A percentile compares a stretch with the other conserved stretches of the same genome.
Evolutionary conservation across 768 basidiomycete genomes (phyloP).

Genomic region (Lactarius sp.): DNA sequence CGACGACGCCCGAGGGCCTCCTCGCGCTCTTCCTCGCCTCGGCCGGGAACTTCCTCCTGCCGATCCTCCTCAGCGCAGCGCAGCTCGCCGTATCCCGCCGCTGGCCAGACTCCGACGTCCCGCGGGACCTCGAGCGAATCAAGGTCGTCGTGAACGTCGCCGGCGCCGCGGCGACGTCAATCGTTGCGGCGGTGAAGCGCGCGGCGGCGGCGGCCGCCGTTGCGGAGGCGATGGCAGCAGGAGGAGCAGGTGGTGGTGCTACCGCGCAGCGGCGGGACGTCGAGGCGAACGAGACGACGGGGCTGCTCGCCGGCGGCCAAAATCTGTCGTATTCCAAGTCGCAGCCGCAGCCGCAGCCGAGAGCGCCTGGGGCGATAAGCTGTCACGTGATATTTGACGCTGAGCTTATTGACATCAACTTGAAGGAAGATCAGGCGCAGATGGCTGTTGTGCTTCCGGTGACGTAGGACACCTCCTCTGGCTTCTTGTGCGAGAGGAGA

Average conservation of each 20-base stretch:
- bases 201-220: background rate
- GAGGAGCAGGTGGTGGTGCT: background rate
- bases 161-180: conserved; percentile 5
- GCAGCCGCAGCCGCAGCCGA: too few relatives aligned
- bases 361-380: too few relatives aligned
- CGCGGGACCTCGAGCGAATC: conserved; percentile 12
- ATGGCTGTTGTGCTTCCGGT: background rate
- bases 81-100: conserved; percentile 18
- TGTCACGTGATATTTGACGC: background rate
- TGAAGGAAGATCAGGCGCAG: conserved; percentile 12
- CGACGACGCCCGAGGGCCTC: conserved; percentile 9
- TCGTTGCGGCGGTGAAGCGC: conserved; percentile 16
- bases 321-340: background rate
- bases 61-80: conserved; percentile 18
- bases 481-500: background rate
- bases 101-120: conserved; percentile 21
- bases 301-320: background rate
- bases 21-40: conserved; percentile 10
- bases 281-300: conserved; percentile 14
- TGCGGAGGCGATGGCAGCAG: background rate
- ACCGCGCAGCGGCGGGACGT: background rate
- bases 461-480: background rate
- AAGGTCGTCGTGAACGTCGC: conserved; percentile 23
- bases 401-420: conserved; percentile 10
- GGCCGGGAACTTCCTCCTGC: conserved; percentile 9